Evolutionary conservation across 345 rosid species (phyloP).

Genomic region (Hibiscus mutabilis): DNA sequence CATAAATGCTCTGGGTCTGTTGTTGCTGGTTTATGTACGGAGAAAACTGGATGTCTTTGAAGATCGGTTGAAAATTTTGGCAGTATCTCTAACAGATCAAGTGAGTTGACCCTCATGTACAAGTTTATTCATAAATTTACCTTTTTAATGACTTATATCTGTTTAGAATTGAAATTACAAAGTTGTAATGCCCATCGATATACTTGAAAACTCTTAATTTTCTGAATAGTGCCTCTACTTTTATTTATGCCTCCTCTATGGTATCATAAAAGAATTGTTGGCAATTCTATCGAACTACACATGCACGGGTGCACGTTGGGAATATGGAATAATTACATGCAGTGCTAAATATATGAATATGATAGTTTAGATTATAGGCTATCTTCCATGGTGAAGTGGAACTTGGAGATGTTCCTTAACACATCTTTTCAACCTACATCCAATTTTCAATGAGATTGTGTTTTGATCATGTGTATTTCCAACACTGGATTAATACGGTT

Average conservation of each 20-base stretch:
- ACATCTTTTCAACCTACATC: too few relatives aligned
- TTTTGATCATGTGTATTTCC: too few relatives aligned
- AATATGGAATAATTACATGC: neutral
- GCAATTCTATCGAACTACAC: neutral
- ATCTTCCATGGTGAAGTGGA: too few relatives aligned
- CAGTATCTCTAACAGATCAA: conserved; percentile 38
- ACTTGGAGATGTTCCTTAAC: too few relatives aligned
- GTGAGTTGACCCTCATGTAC: conserved; percentile 28
- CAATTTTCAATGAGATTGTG: too few relatives aligned
- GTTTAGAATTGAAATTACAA: neutral
- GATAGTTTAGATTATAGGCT: too few relatives aligned
- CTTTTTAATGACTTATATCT: neutral
- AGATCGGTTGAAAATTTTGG: conserved; percentile 48
- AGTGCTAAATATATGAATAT: neutral
- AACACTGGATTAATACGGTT: too few relatives aligned
- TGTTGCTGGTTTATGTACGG: conserved; percentile 54
- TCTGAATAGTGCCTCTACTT: neutral
- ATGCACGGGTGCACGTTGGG: neutral
- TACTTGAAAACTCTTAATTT: neutral
- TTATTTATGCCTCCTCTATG: neutral
- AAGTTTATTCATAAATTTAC: neutral
- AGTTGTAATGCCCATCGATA: neutral
- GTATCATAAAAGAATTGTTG: neutral
- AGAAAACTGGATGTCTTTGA: conserved; percentile 40
- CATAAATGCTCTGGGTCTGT: conserved; percentile 69